These are phyloP conservation scores for Cystobasidium sp. DNA, from an alignment of 1,284 basidiomycete species.

Conservation along the genomic window DNA sequence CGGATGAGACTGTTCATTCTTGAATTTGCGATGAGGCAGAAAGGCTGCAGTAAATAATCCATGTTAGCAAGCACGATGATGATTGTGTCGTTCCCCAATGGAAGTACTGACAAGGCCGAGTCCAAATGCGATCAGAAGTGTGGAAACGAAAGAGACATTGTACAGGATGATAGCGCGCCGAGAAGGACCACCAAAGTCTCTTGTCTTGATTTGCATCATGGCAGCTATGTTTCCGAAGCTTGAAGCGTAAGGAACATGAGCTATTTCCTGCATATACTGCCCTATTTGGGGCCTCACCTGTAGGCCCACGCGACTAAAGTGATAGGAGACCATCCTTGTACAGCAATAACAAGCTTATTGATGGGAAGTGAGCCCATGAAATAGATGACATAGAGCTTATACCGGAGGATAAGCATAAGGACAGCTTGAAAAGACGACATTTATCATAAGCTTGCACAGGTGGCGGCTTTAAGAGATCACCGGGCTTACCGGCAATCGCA, in stretches of 20 bases:
- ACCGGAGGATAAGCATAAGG: slow-evolving; percentile 2
- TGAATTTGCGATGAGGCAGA: too few species aligned
- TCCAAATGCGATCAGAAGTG: neutral
- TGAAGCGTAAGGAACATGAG: neutral
- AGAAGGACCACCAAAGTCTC: slow-evolving; percentile 6
- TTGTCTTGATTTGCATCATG: slow-evolving; percentile 10
- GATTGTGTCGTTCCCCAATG: too few species aligned
- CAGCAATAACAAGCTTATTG: neutral
- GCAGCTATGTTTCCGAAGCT: slow-evolving; percentile 16
- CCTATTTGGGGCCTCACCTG: neutral
- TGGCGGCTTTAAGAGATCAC: too few species aligned
- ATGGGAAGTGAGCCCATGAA: neutral
- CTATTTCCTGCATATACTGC: neutral
- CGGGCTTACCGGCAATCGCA: neutral
- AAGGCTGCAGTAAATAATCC: too few species aligned
- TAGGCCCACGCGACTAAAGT: slow-evolving; percentile 4
- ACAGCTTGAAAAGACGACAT: neutral
- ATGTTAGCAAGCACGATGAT: too few species aligned
- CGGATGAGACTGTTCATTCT: too few species aligned
- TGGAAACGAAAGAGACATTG: slow-evolving; percentile 3
- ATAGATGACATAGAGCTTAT: neutral
- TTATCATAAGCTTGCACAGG: neutral
- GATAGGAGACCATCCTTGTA: slow-evolving; percentile 1
- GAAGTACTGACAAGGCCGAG: neutral
- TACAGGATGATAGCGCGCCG: neutral